Base-by-base conservation (phyloP, 2,329 filamentous ascomycete genomes). In the Allantophomopsis cytisporea region DNA sequence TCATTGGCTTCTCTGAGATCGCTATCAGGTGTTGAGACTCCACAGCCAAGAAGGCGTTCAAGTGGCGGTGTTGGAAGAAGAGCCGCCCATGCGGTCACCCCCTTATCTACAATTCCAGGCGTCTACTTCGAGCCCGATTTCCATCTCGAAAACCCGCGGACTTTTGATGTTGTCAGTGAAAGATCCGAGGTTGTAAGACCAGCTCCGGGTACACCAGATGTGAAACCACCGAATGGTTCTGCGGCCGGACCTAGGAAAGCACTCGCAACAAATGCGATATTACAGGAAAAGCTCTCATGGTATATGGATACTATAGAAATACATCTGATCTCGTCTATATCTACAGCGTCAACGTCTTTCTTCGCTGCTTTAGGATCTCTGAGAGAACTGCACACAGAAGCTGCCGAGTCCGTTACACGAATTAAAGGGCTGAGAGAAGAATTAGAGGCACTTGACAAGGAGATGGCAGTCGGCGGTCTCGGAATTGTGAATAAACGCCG, bases 291-390 rank as follows among this genome's bases (percentile, higher is more conserved):
- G 60, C 67, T 98, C 11, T 96, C 91, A 0, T 98, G 91, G 91
- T 98, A 98, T 58, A 94, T 98, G 87, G 91, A 98, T 57, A 98
- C 91, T 0, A 87, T 98, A 16, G 91, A 98, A 57, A 86, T 98
- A 40, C 91, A 98, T 56, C 67, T 98, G 7, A 95, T 98, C 50
- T 86, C 85, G 23, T 94, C 88, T 0, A 98, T 98, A 45, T 96
- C 89, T 2, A 87, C 84, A 0, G 91, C 91, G 1, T 96, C 91
- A 0, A 87, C 86, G 1, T 94, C 89, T 0, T 98, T 98, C 59
- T 98, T 98, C 53, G 88, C 87, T 0, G 91, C 91, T 0, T 66
- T 98, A 1, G 89, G 91, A 1, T 94, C 88, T 1, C 65, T 98
- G 28, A 82, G 86, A 47, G 86, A 95, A 55, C 66, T 98, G 10